Evolutionary conservation across 495 filamentous ascomycete genomes (phyloP), one percentile per base, ranked within the genome.

Genomic region (Ascodesmis nigricans): DNA sequence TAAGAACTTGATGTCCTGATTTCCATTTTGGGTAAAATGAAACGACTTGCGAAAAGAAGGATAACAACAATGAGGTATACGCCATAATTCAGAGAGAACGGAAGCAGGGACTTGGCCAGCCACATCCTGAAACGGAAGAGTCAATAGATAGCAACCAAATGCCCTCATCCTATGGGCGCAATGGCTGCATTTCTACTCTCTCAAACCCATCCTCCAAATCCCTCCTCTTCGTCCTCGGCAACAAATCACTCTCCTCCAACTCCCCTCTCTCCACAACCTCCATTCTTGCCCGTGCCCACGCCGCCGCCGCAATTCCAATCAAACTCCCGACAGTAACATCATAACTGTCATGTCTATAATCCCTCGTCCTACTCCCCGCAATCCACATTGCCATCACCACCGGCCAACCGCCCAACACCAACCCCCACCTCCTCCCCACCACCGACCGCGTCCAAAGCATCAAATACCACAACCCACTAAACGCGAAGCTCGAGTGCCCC

Each of bases 321-420:
- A 76, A 39, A 1, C 66, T 71, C 0, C 87, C 87, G 10, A 60
- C 59, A 16, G 68, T 75, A 13, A 99, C 90, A 58, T 99, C 87
- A 31, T 73, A 91, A 3, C 90, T 76, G 51, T 95, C 90, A 44
- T 99, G 87, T 17, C 87, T 58, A 50, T 99, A 99, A 52, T 99
- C 87, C 49, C 91, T 74, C 31, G 78, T 71, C 4, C 87, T 66
- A n/a, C 75, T 84, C 29, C 91, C 78, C 1, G 82, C 82, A 42
- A 95, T 81, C 60, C 93, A 54, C 3, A 73, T 59, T 4, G 90
- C 90, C 17, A 75, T 80, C 1, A 95, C 45, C 1, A 91, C 46
- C 3, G 90, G 90, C 8, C 59, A 53, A 0, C 72, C 47, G 22
- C 69, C 69, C 13, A 81, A n/a, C 18, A 91, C 58, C 29, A 87